Evolutionary conservation across 192 early-diverging fungal genomes (phyloP).

Genomic region (Backusella tuberculispora): DNA sequence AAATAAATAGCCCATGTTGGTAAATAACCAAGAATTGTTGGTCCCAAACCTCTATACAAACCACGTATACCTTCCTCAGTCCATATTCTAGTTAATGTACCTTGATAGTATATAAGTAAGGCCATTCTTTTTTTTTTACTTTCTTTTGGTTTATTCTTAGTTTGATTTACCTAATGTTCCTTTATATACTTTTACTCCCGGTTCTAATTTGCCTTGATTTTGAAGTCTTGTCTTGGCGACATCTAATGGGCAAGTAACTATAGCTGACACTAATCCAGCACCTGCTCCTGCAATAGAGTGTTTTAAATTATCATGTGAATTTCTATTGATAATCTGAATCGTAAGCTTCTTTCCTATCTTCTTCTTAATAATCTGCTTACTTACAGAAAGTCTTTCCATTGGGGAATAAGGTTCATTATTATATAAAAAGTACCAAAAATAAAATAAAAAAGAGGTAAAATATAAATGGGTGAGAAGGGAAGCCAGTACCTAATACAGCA

Average conservation of each 20-base stretch:
- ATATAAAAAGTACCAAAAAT: background rate
- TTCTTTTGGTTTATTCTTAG: too few relatives aligned
- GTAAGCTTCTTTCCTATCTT: background rate
- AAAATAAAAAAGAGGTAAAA: background rate
- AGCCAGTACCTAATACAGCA: too few relatives aligned
- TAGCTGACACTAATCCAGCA: constrained; percentile 81
- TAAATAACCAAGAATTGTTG: constrained; percentile 89
- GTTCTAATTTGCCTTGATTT: constrained; percentile 65
- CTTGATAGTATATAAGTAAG: constrained; percentile 22
- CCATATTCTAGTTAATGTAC: constrained; percentile 79
- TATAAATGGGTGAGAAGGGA: background rate
- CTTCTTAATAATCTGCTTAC: background rate
- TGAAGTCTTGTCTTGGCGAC: constrained; percentile 94
- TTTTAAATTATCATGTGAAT: constrained; percentile 61
- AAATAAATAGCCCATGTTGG: constrained; percentile 95
- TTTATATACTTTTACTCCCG: constrained; percentile 50
- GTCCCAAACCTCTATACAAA: constrained; percentile 87
- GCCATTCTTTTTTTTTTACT: too few relatives aligned
- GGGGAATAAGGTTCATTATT: constrained; percentile 2
- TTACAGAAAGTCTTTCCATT: constrained; percentile 8
- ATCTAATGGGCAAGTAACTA: constrained; percentile 92
- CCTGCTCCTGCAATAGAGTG: constrained; percentile 83
- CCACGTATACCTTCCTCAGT: constrained; percentile 85
- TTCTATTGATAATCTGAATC: constrained; percentile 14
- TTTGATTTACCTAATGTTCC: constrained; percentile 53